Base-by-base conservation (phyloP, 176 grass and related monocot genomes). In the Aegilops umbellulata region DNA sequence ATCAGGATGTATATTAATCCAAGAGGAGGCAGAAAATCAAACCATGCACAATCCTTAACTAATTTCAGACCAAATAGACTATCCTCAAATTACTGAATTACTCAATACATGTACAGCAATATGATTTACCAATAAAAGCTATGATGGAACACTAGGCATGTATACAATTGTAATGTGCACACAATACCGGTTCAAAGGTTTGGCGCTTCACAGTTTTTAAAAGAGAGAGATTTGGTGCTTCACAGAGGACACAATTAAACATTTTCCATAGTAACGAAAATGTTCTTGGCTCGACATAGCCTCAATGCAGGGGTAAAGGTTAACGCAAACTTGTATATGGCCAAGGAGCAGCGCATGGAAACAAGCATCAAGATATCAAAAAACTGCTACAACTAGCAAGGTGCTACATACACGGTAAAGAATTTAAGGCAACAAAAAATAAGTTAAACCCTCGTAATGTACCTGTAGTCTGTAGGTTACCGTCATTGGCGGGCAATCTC, bases 391-490 rank as follows among this genome's bases (percentile, higher is more conserved):
- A 36, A 57, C 41, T 74, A 71, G 31, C 0, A 8, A 79, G 39
- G 22, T 70, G 65, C 22, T 19, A 82, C 19, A 53, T 30, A 26
- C 51, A 65, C 71, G 14, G 60, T 74, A 75, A 79, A 15, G 49
- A 35, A 82, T 30, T 8, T 8, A 68, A 68, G 31, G 42, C 49
- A 65, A 86, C 13, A 77, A 79, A 82, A 83, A 6, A 30, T 55
- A 79, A 89, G 25, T 25, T 22, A 60, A 74, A 65, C 1, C 44
- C 26, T 36, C 34, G 73, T 39, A 82, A 75, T 76, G 63, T 86
- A 98, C 96, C 96, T 98, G 96, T 47, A 98, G 84, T 79, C 96
- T 93, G 80, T 92, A 98, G 49, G 93, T 98, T 58, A 98, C 93
- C 49, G 93, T 94, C 96, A 98, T 98, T 84, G 96, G 96, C 1